phyloP scores from a whole-genome alignment of 2,329 filamentous ascomycete species.

The Apiospora pterosperma region DNA sequence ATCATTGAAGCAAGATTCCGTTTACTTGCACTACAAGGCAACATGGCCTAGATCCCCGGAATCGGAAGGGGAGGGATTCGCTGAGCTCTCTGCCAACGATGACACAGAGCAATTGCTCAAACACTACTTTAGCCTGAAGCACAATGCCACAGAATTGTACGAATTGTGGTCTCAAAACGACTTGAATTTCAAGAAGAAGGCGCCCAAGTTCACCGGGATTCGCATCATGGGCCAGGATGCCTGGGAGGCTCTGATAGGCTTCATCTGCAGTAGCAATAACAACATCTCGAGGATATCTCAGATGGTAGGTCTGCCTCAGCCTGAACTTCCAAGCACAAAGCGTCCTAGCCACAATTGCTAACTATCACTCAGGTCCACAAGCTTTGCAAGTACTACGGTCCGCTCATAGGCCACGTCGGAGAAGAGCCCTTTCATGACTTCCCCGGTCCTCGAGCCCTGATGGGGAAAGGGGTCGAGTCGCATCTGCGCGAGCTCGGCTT shows the following conservation, averaged over 20 bases:
- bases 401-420: slow-evolving; percentile 67
- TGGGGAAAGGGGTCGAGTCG: slow-evolving; percentile 69
- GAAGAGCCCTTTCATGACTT: slow-evolving; percentile 82
- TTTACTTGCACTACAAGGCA: slow-evolving; percentile 75
- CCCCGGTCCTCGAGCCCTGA: slow-evolving; percentile 71
- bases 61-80: slow-evolving; percentile 20
- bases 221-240: slow-evolving; percentile 91
- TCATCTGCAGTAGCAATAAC: slow-evolving; percentile 99
- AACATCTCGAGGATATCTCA: slow-evolving; percentile 93
- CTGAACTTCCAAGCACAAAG: not conserved
- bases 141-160: slow-evolving; percentile 76
- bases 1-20: slow-evolving; percentile 77
- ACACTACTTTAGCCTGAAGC: slow-evolving; percentile 82
- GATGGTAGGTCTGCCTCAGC: slow-evolving; percentile 60
- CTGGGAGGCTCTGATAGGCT: slow-evolving; percentile 90
- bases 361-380: slow-evolving; percentile 66
- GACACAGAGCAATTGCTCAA: slow-evolving; percentile 71
- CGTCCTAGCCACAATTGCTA: slow-evolving; percentile 5
- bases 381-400: slow-evolving; percentile 81
- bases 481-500: slow-evolving; percentile 83
- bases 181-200: slow-evolving; percentile 83
- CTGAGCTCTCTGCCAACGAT: slow-evolving; percentile 37
- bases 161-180: slow-evolving; percentile 73
- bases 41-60: slow-evolving; percentile 44
- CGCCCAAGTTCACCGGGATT: slow-evolving; percentile 83